phyloP scores from a whole-genome alignment of 2,329 filamentous ascomycete genomes.

The Eutypella sp. region DNA sequence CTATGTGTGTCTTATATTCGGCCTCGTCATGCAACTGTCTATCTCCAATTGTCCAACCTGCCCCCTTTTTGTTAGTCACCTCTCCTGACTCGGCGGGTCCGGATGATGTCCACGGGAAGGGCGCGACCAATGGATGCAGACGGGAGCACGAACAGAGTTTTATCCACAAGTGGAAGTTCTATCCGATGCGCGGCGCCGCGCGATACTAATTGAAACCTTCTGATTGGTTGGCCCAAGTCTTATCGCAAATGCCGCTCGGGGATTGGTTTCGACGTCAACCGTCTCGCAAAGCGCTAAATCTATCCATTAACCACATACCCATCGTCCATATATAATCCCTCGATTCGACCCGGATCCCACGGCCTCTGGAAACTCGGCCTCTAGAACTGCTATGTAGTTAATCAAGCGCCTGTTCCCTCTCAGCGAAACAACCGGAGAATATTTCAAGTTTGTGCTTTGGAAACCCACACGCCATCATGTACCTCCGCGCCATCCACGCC shows the following conservation, averaged over 20 bases:
- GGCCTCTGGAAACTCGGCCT: too few species aligned
- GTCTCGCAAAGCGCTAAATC: neutral
- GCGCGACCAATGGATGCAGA: neutral
- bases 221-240: neutral
- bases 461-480: conserved; percentile 44
- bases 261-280: neutral
- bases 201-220: neutral
- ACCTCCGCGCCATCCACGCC: conserved; percentile 49
- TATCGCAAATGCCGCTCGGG: neutral
- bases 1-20: neutral
- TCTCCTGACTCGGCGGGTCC: neutral
- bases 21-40: neutral
- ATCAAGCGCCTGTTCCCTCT: neutral
- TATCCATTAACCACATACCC: too few species aligned
- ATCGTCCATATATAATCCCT: too few species aligned
- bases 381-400: neutral
- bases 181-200: neutral
- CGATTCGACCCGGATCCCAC: too few species aligned
- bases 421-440: neutral
- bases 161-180: neutral
- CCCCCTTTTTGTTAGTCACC: neutral
- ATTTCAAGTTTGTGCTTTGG: neutral
- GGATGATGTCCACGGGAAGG: neutral
- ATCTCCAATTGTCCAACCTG: neutral
- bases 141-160: neutral